Conservation (phyloP, 2,329 filamentous ascomycete genomes). For the Arthrobotrys entomopaga region DNA sequence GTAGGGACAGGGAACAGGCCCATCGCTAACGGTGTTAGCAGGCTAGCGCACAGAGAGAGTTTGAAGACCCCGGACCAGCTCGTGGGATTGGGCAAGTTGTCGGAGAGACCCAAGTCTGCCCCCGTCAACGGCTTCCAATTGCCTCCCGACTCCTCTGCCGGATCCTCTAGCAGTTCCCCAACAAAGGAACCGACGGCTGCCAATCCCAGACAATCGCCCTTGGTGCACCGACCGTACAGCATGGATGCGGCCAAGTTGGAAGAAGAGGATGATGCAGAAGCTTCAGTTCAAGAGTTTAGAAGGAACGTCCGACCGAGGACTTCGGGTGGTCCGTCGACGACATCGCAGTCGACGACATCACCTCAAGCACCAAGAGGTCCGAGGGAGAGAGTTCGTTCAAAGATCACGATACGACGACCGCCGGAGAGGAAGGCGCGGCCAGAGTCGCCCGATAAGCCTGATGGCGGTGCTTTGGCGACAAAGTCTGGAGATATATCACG, state of each 20-base stretch:
- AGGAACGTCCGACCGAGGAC: conserved; percentile 37
- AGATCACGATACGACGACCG: conserved; percentile 46
- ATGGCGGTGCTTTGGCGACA: not conserved
- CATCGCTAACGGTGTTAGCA: conserved; percentile 28
- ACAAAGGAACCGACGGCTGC: not conserved
- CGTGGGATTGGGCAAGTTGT: conserved; percentile 53
- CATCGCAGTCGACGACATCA: conserved; percentile 5
- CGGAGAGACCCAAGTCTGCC: conserved; percentile 49
- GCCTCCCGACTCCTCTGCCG: not conserved
- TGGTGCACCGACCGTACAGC: conserved; percentile 37
- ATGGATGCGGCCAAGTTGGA: conserved; percentile 43
- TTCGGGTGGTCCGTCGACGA: conserved; percentile 1
- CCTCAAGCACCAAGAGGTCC: conserved; percentile 15
- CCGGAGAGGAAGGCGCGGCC: conserved; percentile 27
- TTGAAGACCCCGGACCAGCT: conserved; percentile 34
- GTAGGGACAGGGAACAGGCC: conserved; percentile 8
- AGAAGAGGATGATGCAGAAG: conserved; percentile 6
- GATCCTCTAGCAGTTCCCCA: not conserved
- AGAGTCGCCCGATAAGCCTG: conserved; percentile 27
- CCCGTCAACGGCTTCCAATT: conserved; percentile 41
- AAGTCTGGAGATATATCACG: conserved; percentile 30
- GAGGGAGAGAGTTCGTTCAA: conserved; percentile 38
- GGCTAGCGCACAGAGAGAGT: conserved; percentile 32
- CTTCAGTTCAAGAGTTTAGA: conserved; percentile 33
- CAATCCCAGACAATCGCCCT: conserved; percentile 1